Percentiles rank a stretch among this genome's conserved stretches.
These are phyloP conservation scores for Microsporum audouinii DNA, from an alignment of 2,329 filamentous ascomycete genomes.

Conservation along the genomic window DNA sequence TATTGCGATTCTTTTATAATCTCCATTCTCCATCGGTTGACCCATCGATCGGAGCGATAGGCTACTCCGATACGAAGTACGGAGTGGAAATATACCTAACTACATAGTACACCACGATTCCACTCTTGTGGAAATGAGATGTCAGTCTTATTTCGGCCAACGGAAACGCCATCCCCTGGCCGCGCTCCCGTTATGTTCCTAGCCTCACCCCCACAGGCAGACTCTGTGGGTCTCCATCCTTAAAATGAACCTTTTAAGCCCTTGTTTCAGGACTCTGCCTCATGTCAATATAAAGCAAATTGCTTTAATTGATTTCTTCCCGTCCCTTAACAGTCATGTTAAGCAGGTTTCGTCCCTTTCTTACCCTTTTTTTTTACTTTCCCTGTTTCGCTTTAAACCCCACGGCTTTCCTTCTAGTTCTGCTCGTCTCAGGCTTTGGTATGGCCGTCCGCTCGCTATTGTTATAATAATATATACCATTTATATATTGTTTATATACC, in stretches of 20 bases:
- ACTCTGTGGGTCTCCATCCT: not conserved
- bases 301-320: conserved; percentile 1
- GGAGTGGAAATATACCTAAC: not conserved
- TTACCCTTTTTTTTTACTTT: not conserved
- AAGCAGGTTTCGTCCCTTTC: not conserved
- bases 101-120: not conserved
- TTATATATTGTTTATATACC: not conserved
- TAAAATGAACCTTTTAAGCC: conserved; percentile 1
- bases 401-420: not conserved
- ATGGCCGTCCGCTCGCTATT: not conserved
- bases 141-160: not conserved
- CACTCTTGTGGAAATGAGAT: not conserved
- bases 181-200: conserved; percentile 1
- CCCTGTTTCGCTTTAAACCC: not conserved
- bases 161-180: not conserved
- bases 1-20: not conserved
- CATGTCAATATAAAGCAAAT: conserved; percentile 1
- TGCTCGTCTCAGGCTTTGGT: not conserved
- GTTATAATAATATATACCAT: not conserved
- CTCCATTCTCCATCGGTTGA: not conserved
- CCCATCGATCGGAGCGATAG: not conserved
- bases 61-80: not conserved
- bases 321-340: not conserved
- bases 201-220: not conserved
- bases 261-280: not conserved